A percentile compares a stretch with the other conserved stretches of the same genome.
phyloP scores from a whole-genome alignment of 2,329 filamentous ascomycete genomes.

The Epichloe typhina region DNA sequence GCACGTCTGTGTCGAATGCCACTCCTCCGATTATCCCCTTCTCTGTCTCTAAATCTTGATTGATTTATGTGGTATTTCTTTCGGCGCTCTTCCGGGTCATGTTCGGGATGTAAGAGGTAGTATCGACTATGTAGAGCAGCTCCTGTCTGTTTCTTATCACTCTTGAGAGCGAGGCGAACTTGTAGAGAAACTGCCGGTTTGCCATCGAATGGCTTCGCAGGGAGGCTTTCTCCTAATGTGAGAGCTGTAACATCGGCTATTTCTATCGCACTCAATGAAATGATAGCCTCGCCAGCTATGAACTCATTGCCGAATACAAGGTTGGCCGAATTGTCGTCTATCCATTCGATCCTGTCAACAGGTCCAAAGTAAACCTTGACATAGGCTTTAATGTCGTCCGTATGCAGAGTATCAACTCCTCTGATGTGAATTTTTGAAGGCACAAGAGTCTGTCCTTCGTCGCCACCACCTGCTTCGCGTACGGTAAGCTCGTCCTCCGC shows the following conservation, averaged over 20 bases:
- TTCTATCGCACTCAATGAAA: conserved; percentile 37
- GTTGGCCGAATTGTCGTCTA: conserved; percentile 86
- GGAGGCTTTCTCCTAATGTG: conserved; percentile 48
- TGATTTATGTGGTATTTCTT: conserved; percentile 42
- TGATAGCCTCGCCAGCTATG: conserved; percentile 39
- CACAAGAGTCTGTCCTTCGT: conserved; percentile 16
- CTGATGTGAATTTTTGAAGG: conserved; percentile 64
- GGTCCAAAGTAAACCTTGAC: conserved; percentile 51
- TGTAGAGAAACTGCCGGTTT: conserved; percentile 58
- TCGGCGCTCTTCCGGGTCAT: conserved; percentile 65
- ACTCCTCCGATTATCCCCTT: conserved; percentile 19
- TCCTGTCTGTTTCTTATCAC: conserved; percentile 68
- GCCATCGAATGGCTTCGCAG: conserved; percentile 54
- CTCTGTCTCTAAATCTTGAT: conserved; percentile 52
- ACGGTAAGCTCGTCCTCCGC: conserved; percentile 19
- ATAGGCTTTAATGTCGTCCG: conserved; percentile 66
- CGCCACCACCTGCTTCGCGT: conserved; percentile 3
- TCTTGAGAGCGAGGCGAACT: conserved; percentile 58
- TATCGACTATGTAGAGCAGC: conserved; percentile 76
- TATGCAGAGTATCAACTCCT: conserved; percentile 71
- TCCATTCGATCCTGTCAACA: conserved; percentile 70
- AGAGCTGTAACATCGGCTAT: conserved; percentile 41
- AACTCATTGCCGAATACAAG: conserved; percentile 54
- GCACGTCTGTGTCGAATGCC: conserved; percentile 22
- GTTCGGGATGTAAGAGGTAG: conserved; percentile 83